Evolutionary conservation across 2,329 filamentous ascomycete genomes (phyloP).

Genomic region (Aspergillus fumigatus): DNA sequence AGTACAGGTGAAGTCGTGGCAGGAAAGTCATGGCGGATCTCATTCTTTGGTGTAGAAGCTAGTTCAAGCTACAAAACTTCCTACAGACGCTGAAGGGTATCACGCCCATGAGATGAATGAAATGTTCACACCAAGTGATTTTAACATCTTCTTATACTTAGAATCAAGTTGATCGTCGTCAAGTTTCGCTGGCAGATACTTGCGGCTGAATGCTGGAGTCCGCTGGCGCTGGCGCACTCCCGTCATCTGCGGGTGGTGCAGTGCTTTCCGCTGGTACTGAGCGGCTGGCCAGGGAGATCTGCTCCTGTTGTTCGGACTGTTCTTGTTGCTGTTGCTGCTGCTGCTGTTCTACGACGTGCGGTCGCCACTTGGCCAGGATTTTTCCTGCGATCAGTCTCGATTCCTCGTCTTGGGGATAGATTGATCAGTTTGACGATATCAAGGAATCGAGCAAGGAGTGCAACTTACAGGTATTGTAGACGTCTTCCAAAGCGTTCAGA

Average conservation of each 20-base stretch:
- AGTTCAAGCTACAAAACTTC: background rate
- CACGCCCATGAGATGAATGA: background rate
- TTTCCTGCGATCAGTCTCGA: conserved; percentile 48
- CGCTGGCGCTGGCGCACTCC: background rate
- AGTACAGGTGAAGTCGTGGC: background rate
- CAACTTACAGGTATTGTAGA: conserved; percentile 52
- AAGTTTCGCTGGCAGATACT: background rate
- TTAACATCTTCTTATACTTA: background rate
- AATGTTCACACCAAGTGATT: background rate
- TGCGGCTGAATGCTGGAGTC: background rate
- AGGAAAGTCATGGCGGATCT: background rate
- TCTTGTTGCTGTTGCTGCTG: conserved; percentile 13
- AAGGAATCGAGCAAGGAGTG: background rate
- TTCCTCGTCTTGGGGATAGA: conserved; percentile 37
- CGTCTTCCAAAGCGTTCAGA: conserved; percentile 54
- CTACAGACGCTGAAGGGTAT: background rate
- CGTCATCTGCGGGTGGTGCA: background rate
- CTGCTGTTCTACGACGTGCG: conserved; percentile 34
- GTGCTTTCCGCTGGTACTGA: background rate
- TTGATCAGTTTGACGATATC: background rate
- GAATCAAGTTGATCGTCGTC: background rate
- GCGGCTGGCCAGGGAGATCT: background rate
- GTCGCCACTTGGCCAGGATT: conserved; percentile 53
- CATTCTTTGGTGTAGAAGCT: background rate
- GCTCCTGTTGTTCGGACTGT: conserved; percentile 3